These are phyloP conservation scores for Mycena vitilis DNA, from an alignment of 768 basidiomycete species.

Conservation along the genomic window DNA sequence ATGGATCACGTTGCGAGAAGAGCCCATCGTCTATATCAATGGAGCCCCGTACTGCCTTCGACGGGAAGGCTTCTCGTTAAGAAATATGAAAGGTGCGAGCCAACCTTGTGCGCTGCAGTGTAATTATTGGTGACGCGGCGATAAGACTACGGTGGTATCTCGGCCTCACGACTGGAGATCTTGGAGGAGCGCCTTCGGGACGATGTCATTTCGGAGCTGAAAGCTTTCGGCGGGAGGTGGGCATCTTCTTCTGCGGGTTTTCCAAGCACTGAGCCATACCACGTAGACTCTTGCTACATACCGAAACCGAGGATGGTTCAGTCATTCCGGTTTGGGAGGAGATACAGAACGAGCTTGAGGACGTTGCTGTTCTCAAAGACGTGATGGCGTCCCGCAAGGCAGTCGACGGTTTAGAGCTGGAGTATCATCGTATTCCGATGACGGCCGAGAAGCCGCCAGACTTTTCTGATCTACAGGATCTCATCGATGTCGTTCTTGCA, in stretches of 20 bases:
- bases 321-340: slow-evolving; percentile 97
- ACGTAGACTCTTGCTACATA: slow-evolving; percentile 84
- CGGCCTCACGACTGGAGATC: slow-evolving; percentile 86
- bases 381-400: slow-evolving; percentile 77
- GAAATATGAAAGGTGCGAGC: slow-evolving; percentile 90
- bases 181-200: slow-evolving; percentile 90
- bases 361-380: slow-evolving; percentile 88
- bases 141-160: slow-evolving; percentile 94
- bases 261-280: neutral
- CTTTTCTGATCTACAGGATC: slow-evolving; percentile 76
- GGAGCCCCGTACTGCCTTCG: slow-evolving; percentile 92
- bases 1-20: slow-evolving; percentile 95
- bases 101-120: neutral
- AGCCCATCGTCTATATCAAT: slow-evolving; percentile 92
- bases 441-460: slow-evolving; percentile 90
- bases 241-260: slow-evolving; percentile 31
- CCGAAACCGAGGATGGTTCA: slow-evolving; percentile 87
- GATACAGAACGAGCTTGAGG: slow-evolving; percentile 61
- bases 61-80: slow-evolving; percentile 84
- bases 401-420: slow-evolving; percentile 68
- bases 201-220: slow-evolving; percentile 88
- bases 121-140: neutral
- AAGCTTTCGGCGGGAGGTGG: slow-evolving; percentile 85
- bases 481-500: slow-evolving; percentile 83
- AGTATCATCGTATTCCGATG: slow-evolving; percentile 89